A percentile compares a stretch with the other conserved stretches of the same genome.
Conservation (phyloP, 768 basidiomycete species). For the Leccinum variicolor region DNA sequence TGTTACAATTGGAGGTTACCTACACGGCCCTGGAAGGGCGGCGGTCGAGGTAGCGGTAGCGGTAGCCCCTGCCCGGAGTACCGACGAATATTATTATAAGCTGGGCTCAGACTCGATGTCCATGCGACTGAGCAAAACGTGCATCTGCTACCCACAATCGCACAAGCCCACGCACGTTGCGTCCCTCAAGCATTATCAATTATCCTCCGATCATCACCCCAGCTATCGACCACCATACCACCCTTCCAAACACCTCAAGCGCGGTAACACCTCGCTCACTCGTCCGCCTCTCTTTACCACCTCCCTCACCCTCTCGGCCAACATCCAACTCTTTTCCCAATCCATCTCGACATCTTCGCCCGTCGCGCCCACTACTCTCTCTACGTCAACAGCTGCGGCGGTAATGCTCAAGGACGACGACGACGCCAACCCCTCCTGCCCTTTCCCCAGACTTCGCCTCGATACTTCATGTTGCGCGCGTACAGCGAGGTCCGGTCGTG, state of each 20-base stretch:
- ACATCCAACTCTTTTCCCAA: constrained; percentile 25
- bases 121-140: too few species aligned
- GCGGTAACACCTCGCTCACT: constrained; percentile 25
- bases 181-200: not conserved
- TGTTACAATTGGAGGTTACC: too few species aligned
- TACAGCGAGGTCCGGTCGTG: constrained; percentile 42
- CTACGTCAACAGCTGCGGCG: too few species aligned
- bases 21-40: too few species aligned
- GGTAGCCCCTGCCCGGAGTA: too few species aligned
- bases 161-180: not conserved
- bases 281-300: constrained; percentile 17
- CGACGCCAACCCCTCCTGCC: not conserved
- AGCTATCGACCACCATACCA: constrained; percentile 9
- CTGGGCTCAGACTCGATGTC: too few species aligned
- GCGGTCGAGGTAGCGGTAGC: too few species aligned
- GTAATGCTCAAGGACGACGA: not conserved
- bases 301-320: constrained; percentile 23
- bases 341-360: constrained; percentile 19
- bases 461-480: constrained; percentile 8
- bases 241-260: constrained; percentile 20
- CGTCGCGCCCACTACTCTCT: not conserved
- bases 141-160: too few species aligned
- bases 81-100: too few species aligned
- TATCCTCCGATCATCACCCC: not conserved
- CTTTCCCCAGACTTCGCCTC: too few species aligned